Conservation (phyloP, 2,329 filamentous ascomycete species). For the Trichoderma sp. region DNA sequence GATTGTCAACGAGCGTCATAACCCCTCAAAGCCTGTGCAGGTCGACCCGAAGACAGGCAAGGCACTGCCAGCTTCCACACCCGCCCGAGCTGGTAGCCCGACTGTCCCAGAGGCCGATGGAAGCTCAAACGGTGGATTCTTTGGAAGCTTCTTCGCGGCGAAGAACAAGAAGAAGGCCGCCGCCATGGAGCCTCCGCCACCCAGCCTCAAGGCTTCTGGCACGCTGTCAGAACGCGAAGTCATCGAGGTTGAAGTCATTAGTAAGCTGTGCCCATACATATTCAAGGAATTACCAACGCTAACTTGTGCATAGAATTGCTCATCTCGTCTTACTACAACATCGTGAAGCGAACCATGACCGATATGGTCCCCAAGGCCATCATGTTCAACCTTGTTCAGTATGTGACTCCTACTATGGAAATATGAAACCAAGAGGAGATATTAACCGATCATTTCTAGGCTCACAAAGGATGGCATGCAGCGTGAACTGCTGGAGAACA, state of each 20-base stretch:
- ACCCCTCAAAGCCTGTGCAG: constrained; percentile 78
- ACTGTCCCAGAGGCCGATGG: constrained; percentile 55
- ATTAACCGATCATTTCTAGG: constrained; percentile 43
- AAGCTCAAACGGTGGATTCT: constrained; percentile 74
- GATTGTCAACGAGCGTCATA: constrained; percentile 91
- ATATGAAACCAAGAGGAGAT: not conserved
- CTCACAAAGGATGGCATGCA: constrained; percentile 99
- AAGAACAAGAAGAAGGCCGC: constrained; percentile 99
- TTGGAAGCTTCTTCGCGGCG: constrained; percentile 96
- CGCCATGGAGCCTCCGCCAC: constrained; percentile 95
- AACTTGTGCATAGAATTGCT: constrained; percentile 66
- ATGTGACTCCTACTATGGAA: constrained; percentile 44
- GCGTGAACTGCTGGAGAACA: constrained; percentile 90
- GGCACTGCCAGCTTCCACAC: constrained; percentile 68
- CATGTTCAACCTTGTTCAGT: constrained; percentile 96
- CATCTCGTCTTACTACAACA: constrained; percentile 97
- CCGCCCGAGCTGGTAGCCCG: constrained; percentile 73
- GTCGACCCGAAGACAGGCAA: constrained; percentile 99
- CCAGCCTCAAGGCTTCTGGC: constrained; percentile 89
- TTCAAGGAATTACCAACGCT: constrained; percentile 9
- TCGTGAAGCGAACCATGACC: constrained; percentile 97
- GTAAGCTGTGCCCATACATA: constrained; percentile 53
- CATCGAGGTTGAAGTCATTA: constrained; percentile 97
- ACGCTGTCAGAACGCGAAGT: constrained; percentile 90
- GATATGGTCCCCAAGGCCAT: constrained; percentile 99